Percentiles rank a stretch among this genome's conserved stretches.
phyloP scores from a whole-genome alignment of 2,329 filamentous ascomycete genomes.

The Colletotrichum kahawae region DNA sequence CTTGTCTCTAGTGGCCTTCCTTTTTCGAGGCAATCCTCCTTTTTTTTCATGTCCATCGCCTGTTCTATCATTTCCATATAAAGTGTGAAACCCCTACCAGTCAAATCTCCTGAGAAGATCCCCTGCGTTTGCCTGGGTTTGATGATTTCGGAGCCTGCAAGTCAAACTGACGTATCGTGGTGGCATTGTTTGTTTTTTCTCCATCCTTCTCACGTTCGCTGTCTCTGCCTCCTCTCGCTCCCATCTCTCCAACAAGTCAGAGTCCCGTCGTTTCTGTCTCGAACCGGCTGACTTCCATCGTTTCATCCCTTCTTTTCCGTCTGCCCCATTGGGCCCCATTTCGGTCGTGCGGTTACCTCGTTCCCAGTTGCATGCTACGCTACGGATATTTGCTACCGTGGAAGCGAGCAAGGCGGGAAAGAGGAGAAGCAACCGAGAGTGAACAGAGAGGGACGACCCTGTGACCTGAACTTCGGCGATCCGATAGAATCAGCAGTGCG shows the following conservation, averaged over 20 bases:
- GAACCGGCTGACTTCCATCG: slow-evolving; percentile 1
- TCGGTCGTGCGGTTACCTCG: slow-evolving; percentile 6
- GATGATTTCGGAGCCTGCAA: neutral
- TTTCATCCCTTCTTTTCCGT: slow-evolving; percentile 13
- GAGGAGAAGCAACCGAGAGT: neutral
- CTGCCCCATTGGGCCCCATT: neutral
- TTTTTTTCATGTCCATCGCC: neutral
- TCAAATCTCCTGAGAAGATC: neutral
- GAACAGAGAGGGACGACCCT: neutral
- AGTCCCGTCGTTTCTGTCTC: neutral
- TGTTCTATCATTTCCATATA: neutral
- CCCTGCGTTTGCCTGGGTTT: neutral
- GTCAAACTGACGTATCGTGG: neutral
- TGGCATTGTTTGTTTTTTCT: neutral
- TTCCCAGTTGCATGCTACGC: neutral
- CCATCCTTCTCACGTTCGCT: neutral
- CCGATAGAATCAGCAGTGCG: neutral
- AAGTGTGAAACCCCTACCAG: neutral
- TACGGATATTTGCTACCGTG: neutral
- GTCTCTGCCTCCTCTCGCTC: neutral
- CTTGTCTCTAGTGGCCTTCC: neutral
- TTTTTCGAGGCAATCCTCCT: neutral
- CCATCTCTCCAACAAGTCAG: neutral
- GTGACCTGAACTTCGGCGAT: neutral
- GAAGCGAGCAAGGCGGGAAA: neutral